Conservation (phyloP, 805 yeast genomes). For the Priceomyces fermenticarens region DNA sequence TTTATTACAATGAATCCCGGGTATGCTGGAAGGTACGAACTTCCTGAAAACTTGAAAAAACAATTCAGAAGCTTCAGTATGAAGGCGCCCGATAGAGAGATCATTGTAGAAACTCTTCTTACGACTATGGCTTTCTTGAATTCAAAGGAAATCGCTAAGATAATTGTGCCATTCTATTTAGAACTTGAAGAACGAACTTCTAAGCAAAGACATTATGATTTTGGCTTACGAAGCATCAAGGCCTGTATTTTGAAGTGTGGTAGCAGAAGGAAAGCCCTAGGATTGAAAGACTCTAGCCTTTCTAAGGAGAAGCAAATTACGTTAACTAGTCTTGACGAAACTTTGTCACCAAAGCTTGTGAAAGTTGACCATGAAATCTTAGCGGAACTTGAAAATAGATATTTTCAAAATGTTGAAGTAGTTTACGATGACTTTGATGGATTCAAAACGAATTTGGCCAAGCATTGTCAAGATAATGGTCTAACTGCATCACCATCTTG, state of each 20-base stretch:
- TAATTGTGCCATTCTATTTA: conserved; percentile 54
- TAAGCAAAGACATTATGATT: conserved; percentile 76
- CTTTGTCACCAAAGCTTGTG: conserved; percentile 66
- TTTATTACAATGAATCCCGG: conserved; percentile 91
- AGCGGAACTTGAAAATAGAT: conserved; percentile 11
- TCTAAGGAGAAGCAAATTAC: conserved; percentile 32
- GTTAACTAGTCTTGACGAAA: conserved; percentile 53
- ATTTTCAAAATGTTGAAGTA: conserved; percentile 23
- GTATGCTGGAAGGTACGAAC: conserved; percentile 74
- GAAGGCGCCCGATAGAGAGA: conserved; percentile 63
- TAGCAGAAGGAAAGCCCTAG: conserved; percentile 13
- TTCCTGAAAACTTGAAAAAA: conserved; percentile 84
- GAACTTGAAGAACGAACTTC: conserved; percentile 42
- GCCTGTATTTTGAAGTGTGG: conserved; percentile 63
- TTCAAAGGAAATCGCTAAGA: conserved; percentile 43
- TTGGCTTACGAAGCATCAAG: conserved; percentile 83
- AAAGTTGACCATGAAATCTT: conserved; percentile 49
- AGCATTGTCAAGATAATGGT: conserved; percentile 29
- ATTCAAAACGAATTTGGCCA: conserved; percentile 22
- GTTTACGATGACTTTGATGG: conserved; percentile 18
- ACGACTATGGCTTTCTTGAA: conserved; percentile 65
- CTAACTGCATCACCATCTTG: conserved; percentile 38
- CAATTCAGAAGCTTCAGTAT: conserved; percentile 75
- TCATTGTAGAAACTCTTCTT: conserved; percentile 70
- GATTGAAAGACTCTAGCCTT: conserved; percentile 4